These are phyloP conservation scores for Penicillium italicum DNA, from an alignment of 2,329 filamentous ascomycete species.

Conservation along the genomic window DNA sequence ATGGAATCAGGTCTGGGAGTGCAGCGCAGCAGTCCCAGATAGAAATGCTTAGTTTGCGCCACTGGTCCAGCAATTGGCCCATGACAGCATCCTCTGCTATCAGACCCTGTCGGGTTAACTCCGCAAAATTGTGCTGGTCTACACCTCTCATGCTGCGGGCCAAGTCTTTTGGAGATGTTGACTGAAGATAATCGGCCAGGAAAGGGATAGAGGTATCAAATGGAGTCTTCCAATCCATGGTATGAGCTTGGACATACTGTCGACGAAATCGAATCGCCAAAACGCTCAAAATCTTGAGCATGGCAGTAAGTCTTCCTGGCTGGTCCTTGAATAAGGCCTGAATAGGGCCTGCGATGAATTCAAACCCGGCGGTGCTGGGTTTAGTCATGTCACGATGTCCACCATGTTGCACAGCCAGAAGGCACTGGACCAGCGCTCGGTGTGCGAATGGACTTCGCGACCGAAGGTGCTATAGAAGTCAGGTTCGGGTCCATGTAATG, in stretches of 20 bases:
- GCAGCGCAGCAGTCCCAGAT: conserved; percentile 41
- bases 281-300: conserved; percentile 38
- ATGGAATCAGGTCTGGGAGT: conserved; percentile 31
- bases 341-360: conserved; percentile 40
- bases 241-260: conserved; percentile 33
- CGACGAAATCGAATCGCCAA: conserved; percentile 35
- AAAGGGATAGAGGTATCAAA: conserved; percentile 34
- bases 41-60: conserved; percentile 31
- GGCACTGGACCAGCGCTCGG: conserved; percentile 31
- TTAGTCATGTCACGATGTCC: conserved; percentile 13
- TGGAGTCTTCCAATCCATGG: conserved; percentile 34
- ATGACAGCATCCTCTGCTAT: conserved; percentile 23
- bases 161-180: conserved; percentile 32
- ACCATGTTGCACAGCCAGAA: conserved; percentile 25
- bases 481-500: background rate
- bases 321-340: conserved; percentile 36
- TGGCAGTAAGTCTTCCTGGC: conserved; percentile 27
- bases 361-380: conserved; percentile 23
- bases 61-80: conserved; percentile 25
- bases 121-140: conserved; percentile 32
- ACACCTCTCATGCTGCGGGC: conserved; percentile 30
- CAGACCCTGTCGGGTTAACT: conserved; percentile 25
- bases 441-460: conserved; percentile 39
- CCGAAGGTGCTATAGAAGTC: conserved; percentile 31
- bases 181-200: conserved; percentile 34